Conservation (phyloP, 805 yeast species). For the Metschnikowia henanensis region DNA sequence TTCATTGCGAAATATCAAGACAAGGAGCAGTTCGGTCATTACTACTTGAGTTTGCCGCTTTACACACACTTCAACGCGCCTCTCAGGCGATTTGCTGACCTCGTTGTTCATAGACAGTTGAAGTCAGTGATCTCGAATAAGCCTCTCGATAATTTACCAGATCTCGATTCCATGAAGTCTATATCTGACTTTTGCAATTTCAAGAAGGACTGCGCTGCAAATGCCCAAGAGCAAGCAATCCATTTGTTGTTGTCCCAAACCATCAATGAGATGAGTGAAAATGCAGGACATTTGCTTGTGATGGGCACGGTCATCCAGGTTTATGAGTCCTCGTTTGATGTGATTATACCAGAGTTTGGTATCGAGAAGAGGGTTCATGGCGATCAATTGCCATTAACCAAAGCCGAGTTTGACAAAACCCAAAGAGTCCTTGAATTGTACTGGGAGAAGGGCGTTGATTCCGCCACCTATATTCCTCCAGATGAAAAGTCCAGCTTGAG, state of each 20-base stretch:
- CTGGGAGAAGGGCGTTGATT: conserved; percentile 92
- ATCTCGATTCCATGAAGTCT: conserved; percentile 70
- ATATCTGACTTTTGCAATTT: conserved; percentile 92
- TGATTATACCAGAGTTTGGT: conserved; percentile 88
- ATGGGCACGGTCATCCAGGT: conserved; percentile 90
- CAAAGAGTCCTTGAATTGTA: conserved; percentile 71
- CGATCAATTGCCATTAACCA: conserved; percentile 88
- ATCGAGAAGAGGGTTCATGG: conserved; percentile 96
- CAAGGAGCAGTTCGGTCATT: conserved; percentile 75
- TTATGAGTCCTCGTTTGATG: conserved; percentile 95
- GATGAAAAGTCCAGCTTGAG: conserved; percentile 81
- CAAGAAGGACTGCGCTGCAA: conserved; percentile 90
- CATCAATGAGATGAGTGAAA: conserved; percentile 67
- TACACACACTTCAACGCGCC: conserved; percentile 96
- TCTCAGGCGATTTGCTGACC: conserved; percentile 86
- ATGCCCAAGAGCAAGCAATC: conserved; percentile 93
- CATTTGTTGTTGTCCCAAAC: conserved; percentile 84
- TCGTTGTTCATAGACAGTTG: conserved; percentile 89
- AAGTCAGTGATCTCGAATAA: conserved; percentile 56
- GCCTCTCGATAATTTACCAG: conserved; percentile 37
- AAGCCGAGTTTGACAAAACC: conserved; percentile 85
- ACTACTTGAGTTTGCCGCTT: conserved; percentile 76
- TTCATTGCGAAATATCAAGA: conserved; percentile 87
- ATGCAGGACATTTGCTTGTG: conserved; percentile 79
- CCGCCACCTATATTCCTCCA: conserved; percentile 89